phyloP scores from a whole-genome alignment of 2,329 filamentous ascomycete genomes.

The Diaporthe velutina region DNA sequence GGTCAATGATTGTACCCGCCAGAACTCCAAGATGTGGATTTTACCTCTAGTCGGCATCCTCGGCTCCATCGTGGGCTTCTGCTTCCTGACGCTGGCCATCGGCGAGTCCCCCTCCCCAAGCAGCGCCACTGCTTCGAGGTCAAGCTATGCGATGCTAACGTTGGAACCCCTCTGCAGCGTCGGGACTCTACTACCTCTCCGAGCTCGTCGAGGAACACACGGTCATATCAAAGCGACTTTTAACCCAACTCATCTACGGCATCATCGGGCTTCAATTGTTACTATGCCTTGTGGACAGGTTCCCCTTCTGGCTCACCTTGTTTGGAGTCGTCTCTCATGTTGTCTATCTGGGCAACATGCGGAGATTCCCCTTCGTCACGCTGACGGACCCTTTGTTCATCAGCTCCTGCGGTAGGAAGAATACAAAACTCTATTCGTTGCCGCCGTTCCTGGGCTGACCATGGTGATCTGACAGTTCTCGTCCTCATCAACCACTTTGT shows the following conservation, averaged over 20 bases:
- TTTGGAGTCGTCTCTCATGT: conserved; percentile 85
- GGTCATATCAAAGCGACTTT: conserved; percentile 88
- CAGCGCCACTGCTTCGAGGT: neutral
- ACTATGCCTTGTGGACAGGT: conserved; percentile 85
- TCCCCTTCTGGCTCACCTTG: conserved; percentile 80
- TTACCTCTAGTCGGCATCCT: conserved; percentile 91
- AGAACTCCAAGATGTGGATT: conserved; percentile 83
- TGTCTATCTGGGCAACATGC: conserved; percentile 90
- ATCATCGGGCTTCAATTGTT: conserved; percentile 81
- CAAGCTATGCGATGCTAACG: neutral
- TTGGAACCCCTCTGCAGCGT: conserved; percentile 68
- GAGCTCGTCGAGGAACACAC: conserved; percentile 99
- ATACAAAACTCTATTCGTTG: neutral
- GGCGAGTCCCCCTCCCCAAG: conserved; percentile 62
- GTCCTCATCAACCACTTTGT: conserved; percentile 93
- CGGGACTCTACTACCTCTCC: conserved; percentile 98
- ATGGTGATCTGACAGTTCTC: conserved; percentile 64
- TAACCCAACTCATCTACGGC: conserved; percentile 86
- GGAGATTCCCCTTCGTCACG: conserved; percentile 81
- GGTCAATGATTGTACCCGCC: conserved; percentile 6
- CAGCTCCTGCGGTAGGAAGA: conserved; percentile 77
- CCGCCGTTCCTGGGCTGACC: neutral
- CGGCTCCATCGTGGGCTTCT: conserved; percentile 89
- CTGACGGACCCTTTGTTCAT: conserved; percentile 90
- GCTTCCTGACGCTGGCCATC: conserved; percentile 94